Conservation (phyloP, 805 yeast species). For the Candida coquimbonensis region DNA sequence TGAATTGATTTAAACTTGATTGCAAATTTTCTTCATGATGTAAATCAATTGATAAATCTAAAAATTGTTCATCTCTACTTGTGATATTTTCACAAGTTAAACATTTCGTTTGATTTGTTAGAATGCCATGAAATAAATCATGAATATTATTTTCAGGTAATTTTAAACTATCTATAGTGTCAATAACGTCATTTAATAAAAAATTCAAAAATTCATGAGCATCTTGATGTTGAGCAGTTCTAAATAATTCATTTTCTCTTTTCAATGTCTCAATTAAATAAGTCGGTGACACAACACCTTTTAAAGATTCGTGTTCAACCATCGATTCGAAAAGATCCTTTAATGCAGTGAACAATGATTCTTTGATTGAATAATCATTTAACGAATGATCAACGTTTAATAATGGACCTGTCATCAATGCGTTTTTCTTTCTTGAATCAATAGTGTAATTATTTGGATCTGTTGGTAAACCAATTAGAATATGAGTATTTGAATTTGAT, state of each 20-base stretch:
- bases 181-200: constrained; percentile 67
- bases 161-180: constrained; percentile 22
- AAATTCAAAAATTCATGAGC: constrained; percentile 95
- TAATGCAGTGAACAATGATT: constrained; percentile 54
- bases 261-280: constrained; percentile 70
- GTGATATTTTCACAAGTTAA: constrained; percentile 80
- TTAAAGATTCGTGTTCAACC: constrained; percentile 57
- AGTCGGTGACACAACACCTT: constrained; percentile 82
- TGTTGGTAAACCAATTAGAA: constrained; percentile 16
- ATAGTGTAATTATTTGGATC: constrained; percentile 34
- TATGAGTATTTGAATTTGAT: constrained; percentile 4
- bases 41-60: constrained; percentile 82
- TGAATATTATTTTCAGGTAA: constrained; percentile 46
- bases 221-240: constrained; percentile 95
- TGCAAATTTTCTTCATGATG: constrained; percentile 68
- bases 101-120: constrained; percentile 86
- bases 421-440: constrained; percentile 74
- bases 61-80: constrained; percentile 74
- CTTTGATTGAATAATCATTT: constrained; percentile 41
- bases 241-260: constrained; percentile 74
- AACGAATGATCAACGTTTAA: constrained; percentile 70
- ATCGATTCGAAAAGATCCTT: constrained; percentile 84
- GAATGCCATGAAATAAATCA: constrained; percentile 72
- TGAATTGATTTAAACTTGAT: constrained; percentile 74
- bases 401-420: constrained; percentile 75